These are phyloP conservation scores for Harringtonia aguacate DNA, from an alignment of 2,329 filamentous ascomycete species.

Conservation along the genomic window DNA sequence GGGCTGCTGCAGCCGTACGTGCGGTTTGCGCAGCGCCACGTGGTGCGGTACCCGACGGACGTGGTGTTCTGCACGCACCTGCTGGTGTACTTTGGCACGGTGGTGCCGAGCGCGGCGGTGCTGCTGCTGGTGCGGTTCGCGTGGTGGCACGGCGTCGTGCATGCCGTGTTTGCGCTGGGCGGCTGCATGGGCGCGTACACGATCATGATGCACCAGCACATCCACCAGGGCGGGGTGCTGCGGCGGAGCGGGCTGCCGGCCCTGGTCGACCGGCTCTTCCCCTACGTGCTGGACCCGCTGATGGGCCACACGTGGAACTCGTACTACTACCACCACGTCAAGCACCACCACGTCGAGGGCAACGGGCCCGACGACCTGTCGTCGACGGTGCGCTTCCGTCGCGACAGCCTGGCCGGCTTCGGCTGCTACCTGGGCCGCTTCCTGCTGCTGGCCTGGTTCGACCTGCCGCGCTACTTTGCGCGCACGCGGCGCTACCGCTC, in stretches of 20 bases:
- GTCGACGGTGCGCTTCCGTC: slow-evolving; percentile 65
- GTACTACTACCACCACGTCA: slow-evolving; percentile 79
- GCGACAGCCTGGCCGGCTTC: slow-evolving; percentile 57
- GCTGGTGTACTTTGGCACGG: slow-evolving; percentile 58
- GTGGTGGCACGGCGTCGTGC: slow-evolving; percentile 55
- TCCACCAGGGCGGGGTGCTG: slow-evolving; percentile 64
- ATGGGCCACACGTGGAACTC: slow-evolving; percentile 81
- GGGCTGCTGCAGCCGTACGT: slow-evolving; percentile 51
- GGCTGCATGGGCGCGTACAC: slow-evolving; percentile 62
- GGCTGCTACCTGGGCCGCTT: slow-evolving; percentile 65
- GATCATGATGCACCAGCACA: slow-evolving; percentile 76
- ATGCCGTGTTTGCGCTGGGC: slow-evolving; percentile 54
- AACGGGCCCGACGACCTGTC: slow-evolving; percentile 70
- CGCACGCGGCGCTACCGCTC: slow-evolving; percentile 45
- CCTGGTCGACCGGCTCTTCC: slow-evolving; percentile 54
- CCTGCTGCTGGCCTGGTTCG: slow-evolving; percentile 62
- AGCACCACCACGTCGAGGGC: slow-evolving; percentile 72
- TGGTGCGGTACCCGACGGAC: slow-evolving; percentile 58
- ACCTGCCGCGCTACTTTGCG: slow-evolving; percentile 64
- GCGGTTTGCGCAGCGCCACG: slow-evolving; percentile 32
- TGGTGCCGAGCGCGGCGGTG: slow-evolving; percentile 53
- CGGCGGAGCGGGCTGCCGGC: slow-evolving; percentile 30
- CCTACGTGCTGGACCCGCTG: slow-evolving; percentile 63
- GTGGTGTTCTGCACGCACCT: slow-evolving; percentile 72
- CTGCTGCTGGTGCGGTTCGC: slow-evolving; percentile 56